Evolutionary conservation across 345 rosid species (phyloP).

Genomic region (Aquilaria malaccensis): DNA sequence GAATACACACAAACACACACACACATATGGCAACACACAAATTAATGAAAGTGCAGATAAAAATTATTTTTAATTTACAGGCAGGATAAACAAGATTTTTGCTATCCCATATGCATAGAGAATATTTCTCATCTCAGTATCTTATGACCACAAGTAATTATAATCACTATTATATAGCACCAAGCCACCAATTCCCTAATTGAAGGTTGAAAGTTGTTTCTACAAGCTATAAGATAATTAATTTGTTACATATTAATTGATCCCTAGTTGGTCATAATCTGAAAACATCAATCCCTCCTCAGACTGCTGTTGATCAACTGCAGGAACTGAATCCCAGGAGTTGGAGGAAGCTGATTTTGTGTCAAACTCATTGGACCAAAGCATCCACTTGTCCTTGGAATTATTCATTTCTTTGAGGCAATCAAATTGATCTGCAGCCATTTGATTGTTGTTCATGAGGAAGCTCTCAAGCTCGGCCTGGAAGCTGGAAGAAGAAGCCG

Average conservation of each 20-base stretch:
- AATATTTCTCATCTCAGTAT: too few species aligned
- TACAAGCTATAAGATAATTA: too few species aligned
- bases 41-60: too few species aligned
- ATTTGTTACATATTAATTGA: constrained; percentile 28
- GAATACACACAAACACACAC: too few species aligned
- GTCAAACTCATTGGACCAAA: constrained; percentile 70
- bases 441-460: constrained; percentile 29
- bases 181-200: too few species aligned
- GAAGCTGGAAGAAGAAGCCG: constrained; percentile 15
- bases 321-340: constrained; percentile 60
- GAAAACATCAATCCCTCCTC: constrained; percentile 40
- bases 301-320: constrained; percentile 21
- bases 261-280: constrained; percentile 44
- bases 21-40: too few species aligned
- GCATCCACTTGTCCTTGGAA: constrained; percentile 34
- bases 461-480: constrained; percentile 33
- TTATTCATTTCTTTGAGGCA: constrained; percentile 43
- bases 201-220: too few species aligned
- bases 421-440: constrained; percentile 36
- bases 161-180: too few species aligned
- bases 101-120: too few species aligned
- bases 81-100: too few species aligned
- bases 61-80: too few species aligned
- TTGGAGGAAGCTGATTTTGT: constrained; percentile 46
- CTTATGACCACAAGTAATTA: too few species aligned